Percentiles rank a stretch among this genome's conserved stretches.
Evolutionary conservation across 139 green algal genomes (phyloP).

Genomic region (Penium margaritaceum): DNA sequence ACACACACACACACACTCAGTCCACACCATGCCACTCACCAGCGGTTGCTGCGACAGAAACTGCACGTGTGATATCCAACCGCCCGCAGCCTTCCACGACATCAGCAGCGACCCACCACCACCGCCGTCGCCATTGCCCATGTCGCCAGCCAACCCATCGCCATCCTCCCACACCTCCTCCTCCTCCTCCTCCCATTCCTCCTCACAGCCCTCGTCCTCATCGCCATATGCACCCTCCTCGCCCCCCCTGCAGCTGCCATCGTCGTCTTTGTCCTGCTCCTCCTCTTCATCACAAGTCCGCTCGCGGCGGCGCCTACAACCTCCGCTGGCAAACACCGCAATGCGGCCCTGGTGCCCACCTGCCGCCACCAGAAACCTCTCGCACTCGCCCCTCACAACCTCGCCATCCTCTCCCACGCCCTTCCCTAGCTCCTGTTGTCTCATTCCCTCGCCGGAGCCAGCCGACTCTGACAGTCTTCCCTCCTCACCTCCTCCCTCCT

Average conservation of each 20-base stretch:
- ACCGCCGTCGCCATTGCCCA: background rate
- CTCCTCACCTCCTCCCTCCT: background rate
- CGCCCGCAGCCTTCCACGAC: slow-evolving; percentile 21
- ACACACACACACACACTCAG: too few species aligned
- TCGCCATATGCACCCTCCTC: background rate
- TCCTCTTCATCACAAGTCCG: too few species aligned
- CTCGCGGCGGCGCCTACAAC: background rate
- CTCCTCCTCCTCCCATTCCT: slow-evolving; percentile 9
- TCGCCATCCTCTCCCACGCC: too few species aligned
- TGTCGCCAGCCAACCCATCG: background rate
- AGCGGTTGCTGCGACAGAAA: slow-evolving; percentile 26
- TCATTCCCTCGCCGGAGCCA: too few species aligned
- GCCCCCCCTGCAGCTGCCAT: background rate
- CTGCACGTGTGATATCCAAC: slow-evolving; percentile 36
- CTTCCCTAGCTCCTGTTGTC: background rate
- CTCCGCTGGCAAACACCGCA: background rate
- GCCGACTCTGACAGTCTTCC: background rate
- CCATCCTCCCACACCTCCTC: background rate
- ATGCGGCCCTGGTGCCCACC: slow-evolving; percentile 4
- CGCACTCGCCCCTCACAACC: too few species aligned
- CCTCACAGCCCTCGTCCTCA: slow-evolving; percentile 11
- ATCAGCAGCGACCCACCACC: slow-evolving; percentile 18
- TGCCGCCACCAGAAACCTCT: slow-evolving; percentile 1
- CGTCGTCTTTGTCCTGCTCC: too few species aligned
- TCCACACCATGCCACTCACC: slow-evolving; percentile 4